Percentiles rank a stretch among this genome's conserved stretches.
These are phyloP conservation scores for Mycena pura DNA, from an alignment of 768 basidiomycete species.

Conservation along the genomic window DNA sequence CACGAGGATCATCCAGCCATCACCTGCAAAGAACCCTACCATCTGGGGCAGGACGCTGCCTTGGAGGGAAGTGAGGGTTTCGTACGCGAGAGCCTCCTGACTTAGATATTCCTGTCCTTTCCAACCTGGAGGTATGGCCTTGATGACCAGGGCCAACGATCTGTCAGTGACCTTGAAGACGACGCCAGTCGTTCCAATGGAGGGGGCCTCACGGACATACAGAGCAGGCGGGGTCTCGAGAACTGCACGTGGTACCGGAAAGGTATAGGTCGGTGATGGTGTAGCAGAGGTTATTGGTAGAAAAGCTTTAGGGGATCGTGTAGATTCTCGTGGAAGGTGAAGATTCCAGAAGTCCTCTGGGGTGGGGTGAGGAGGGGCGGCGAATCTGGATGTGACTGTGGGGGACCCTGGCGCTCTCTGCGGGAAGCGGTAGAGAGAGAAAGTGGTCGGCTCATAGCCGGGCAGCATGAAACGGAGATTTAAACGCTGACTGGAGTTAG, in stretches of 20 bases:
- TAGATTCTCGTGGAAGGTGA: background rate
- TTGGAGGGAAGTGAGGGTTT: background rate
- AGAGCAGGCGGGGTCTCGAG: background rate
- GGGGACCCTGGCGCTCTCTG: no score
- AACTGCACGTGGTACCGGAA: no score
- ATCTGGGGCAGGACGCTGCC: background rate
- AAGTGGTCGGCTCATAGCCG: background rate
- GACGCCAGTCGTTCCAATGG: background rate
- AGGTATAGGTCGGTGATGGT: no score
- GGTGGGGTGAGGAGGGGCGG: background rate
- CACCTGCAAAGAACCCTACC: background rate
- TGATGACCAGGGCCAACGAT: background rate
- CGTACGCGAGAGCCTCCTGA: background rate
- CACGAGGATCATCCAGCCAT: background rate
- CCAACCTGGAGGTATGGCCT: background rate
- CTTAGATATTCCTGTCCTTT: background rate
- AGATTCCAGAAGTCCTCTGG: background rate
- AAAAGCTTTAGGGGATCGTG: background rate
- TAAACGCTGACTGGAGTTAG: background rate
- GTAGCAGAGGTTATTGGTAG: no score
- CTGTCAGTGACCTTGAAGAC: background rate
- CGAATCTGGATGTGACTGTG: background rate
- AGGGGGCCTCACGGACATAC: background rate
- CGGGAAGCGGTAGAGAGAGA: background rate
- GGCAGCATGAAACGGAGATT: background rate